phyloP scores from a whole-genome alignment of 345 rosid genomes.

The Hypericum perforatum region DNA sequence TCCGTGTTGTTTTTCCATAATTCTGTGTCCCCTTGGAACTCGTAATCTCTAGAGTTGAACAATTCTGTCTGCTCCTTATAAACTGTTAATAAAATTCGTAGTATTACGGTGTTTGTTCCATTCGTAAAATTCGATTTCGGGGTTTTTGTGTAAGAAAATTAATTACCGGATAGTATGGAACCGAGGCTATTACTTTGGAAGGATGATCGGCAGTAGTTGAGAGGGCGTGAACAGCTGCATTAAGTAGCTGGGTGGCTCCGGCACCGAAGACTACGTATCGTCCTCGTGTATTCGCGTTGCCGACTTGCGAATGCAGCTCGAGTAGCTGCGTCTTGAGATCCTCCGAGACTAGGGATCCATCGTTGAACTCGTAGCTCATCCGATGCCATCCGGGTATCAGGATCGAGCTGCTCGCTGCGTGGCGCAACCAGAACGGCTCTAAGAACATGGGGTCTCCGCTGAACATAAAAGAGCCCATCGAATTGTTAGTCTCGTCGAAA shows the following conservation, averaged over 20 bases:
- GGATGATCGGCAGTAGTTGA: slow-evolving; percentile 1
- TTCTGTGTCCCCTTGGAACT: slow-evolving; percentile 9
- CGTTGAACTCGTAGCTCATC: slow-evolving; percentile 16
- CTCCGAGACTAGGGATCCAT: slow-evolving; percentile 14
- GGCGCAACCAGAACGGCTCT: slow-evolving; percentile 17
- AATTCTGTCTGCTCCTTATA: slow-evolving; percentile 14
- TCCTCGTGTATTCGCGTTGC: slow-evolving; percentile 14
- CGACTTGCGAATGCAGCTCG: slow-evolving; percentile 7
- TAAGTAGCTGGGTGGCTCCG: slow-evolving; percentile 20
- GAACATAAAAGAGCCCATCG: neutral
- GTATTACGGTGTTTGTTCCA: neutral
- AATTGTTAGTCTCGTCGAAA: neutral
- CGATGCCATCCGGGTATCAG: slow-evolving; percentile 18
- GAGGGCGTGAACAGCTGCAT: slow-evolving; percentile 17
- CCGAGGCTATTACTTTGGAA: slow-evolving; percentile 15
- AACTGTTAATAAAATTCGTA: neutral
- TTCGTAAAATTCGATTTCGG: neutral
- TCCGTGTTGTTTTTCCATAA: slow-evolving; percentile 3
- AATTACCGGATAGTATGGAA: slow-evolving; percentile 17
- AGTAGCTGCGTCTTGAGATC: slow-evolving; percentile 5
- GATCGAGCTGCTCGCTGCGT: slow-evolving; percentile 8
- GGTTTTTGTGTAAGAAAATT: neutral
- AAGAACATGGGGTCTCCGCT: slow-evolving; percentile 21
- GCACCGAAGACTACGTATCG: slow-evolving; percentile 14
- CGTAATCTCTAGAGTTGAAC: slow-evolving; percentile 12